Conservation (phyloP, 441 rosid species). For the Dalechampia spathulata region DNA sequence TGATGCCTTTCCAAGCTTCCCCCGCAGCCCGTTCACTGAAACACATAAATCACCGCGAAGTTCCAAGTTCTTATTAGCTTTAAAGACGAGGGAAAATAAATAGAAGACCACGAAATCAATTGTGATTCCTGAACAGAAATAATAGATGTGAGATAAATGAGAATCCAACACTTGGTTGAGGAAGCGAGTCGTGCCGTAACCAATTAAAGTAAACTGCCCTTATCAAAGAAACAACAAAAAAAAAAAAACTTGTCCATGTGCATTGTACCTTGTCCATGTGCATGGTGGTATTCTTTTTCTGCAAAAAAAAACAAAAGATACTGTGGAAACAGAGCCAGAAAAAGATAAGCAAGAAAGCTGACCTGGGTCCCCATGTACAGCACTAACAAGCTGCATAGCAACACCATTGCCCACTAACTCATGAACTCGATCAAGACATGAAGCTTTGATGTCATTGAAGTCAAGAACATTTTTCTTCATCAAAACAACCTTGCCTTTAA, state of each 20-base stretch:
- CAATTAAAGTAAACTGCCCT: no score
- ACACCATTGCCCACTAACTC: conserved; percentile 53
- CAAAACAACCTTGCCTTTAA: conserved; percentile 41
- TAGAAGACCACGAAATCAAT: no score
- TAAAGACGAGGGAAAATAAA: no score
- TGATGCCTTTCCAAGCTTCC: conserved; percentile 57
- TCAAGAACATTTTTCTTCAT: conserved; percentile 63
- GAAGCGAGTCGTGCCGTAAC: no score
- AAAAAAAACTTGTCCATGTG: no score
- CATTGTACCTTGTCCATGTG: neutral
- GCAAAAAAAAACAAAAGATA: no score
- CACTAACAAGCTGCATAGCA: conserved; percentile 48
- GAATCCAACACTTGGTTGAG: no score
- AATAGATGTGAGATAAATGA: no score
- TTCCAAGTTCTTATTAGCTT: neutral
- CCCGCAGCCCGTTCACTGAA: conserved; percentile 40
- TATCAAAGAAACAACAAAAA: no score
- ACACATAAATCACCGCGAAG: conserved; percentile 11
- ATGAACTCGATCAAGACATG: conserved; percentile 40
- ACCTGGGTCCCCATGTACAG: conserved; percentile 39
- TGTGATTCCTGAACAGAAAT: no score
- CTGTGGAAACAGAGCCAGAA: neutral
- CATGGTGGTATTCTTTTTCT: neutral
- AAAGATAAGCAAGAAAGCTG: neutral
- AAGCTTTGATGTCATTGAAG: conserved; percentile 37